phyloP scores from a whole-genome alignment of 2,329 filamentous ascomycete genomes.

The Fusarium nodosum region DNA sequence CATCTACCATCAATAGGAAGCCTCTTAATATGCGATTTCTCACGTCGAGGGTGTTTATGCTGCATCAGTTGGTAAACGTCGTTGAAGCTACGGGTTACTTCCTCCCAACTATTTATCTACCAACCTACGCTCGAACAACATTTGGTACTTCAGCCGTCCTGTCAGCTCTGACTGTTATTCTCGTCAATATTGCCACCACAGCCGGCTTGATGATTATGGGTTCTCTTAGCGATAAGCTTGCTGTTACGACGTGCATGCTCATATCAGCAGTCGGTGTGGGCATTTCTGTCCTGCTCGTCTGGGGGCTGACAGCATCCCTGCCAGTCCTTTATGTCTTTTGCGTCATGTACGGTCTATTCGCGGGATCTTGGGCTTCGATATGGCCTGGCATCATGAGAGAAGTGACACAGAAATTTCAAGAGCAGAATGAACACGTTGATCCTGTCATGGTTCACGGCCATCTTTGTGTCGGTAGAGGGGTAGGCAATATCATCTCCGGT shows the following conservation, averaged over 20 bases:
- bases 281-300: slow-evolving; percentile 67
- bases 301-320: slow-evolving; percentile 66
- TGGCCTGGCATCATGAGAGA: slow-evolving; percentile 68
- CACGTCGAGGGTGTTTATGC: slow-evolving; percentile 63
- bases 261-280: slow-evolving; percentile 68
- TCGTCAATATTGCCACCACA: slow-evolving; percentile 69
- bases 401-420: slow-evolving; percentile 43
- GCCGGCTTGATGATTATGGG: slow-evolving; percentile 61
- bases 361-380: slow-evolving; percentile 69
- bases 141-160: slow-evolving; percentile 61
- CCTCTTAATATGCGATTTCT: slow-evolving; percentile 62
- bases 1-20: slow-evolving; percentile 48
- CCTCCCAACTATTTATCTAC: slow-evolving; percentile 70
- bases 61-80: slow-evolving; percentile 68
- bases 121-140: slow-evolving; percentile 63
- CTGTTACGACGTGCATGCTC: slow-evolving; percentile 63
- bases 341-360: slow-evolving; percentile 73
- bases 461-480: slow-evolving; percentile 67
- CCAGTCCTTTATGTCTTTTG: slow-evolving; percentile 69
- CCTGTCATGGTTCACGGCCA: slow-evolving; percentile 67
- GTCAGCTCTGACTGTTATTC: slow-evolving; percentile 65
- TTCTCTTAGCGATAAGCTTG: slow-evolving; percentile 63
- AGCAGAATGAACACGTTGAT: slow-evolving; percentile 47
- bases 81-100: slow-evolving; percentile 71
- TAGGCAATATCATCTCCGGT: slow-evolving; percentile 69